phyloP scores from a whole-genome alignment of 2,329 filamentous ascomycete species.

The Camillea tinctor region DNA sequence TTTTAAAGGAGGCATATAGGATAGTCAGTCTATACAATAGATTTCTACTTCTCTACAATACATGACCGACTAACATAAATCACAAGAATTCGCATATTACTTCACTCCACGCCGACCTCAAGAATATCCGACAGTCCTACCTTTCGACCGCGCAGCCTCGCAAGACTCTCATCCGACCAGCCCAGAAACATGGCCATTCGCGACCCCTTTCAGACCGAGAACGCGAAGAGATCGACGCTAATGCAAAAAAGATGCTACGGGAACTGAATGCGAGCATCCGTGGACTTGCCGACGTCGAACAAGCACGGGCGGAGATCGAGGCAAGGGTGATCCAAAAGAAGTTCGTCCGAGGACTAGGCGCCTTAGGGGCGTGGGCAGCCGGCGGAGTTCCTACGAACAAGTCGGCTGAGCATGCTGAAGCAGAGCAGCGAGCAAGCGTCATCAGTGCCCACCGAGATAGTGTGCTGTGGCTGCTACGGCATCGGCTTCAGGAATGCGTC shows the following conservation, averaged over 20 bases:
- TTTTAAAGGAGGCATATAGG: constrained; percentile 89
- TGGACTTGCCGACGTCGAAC: constrained; percentile 77
- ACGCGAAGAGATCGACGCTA: constrained; percentile 81
- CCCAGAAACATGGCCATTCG: constrained; percentile 43
- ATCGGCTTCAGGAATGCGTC: constrained; percentile 72
- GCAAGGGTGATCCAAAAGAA: constrained; percentile 70
- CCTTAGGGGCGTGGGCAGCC: constrained; percentile 63
- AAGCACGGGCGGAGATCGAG: constrained; percentile 75
- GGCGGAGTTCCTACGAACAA: constrained; percentile 55
- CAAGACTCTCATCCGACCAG: constrained; percentile 47
- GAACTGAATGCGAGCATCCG: constrained; percentile 81
- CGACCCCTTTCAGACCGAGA: constrained; percentile 74
- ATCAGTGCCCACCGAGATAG: constrained; percentile 73
- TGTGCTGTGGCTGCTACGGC: constrained; percentile 78
- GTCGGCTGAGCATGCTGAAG: constrained; percentile 64
- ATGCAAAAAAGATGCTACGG: constrained; percentile 80
- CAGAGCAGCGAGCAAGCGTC: constrained; percentile 68
- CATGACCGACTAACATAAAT: constrained; percentile 3
- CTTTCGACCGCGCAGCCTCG: constrained; percentile 75
- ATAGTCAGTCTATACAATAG: constrained; percentile 61
- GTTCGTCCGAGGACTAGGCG: constrained; percentile 63
- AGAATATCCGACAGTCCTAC: constrained; percentile 83
- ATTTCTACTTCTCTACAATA: neutral
- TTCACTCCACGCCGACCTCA: constrained; percentile 76
- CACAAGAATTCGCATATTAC: constrained; percentile 76